Evolutionary conservation across 2,329 filamentous ascomycete genomes (phyloP), one percentile per base, ranked within the genome.

Genomic region (Pestalotiopsis sp.): DNA sequence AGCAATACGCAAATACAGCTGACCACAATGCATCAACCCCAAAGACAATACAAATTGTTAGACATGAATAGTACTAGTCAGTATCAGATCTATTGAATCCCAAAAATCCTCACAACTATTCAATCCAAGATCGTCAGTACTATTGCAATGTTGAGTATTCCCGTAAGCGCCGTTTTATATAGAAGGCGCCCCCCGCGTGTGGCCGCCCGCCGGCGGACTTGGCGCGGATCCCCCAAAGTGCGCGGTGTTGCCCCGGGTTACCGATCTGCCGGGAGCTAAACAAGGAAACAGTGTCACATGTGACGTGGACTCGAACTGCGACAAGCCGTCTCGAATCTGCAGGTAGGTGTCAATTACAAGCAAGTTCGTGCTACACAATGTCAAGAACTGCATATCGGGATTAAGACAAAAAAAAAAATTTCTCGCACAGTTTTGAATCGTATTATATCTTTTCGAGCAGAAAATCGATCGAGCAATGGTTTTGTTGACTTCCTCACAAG

Each of bases 401-500:
- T 40, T 17, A 55, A 17, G n/a, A 61, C 26, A 38, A 24, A 38
- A 17, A 61, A 3, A 30, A 9, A n/a, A 58, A 24, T 3, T 11
- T 24, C 22, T 26, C 17, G 9, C 14, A 13, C 14, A 26, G 17
- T 35, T n/a, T 9, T 35, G 17, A 14, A 39, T n/a, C n/a, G 10
- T 4, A 11, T 35, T 38, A 35, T 35, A 35, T 35, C n/a, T 64
- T 20, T 10, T 22, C 61, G 30, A 52, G 44, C 60, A 11, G 35
- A 24, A 59, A 13, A 58, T 26, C 35, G 26, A 14, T 24, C 48
- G 30, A 30, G 60, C 69, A 57, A 73, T 58, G 44, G 81, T 91
- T 75, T 81, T 94, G 71, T 86, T 94, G 74, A 90, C 89, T 6
- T 90, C 89, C 17, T 85, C 87, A 10, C 91, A 93, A 81, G 90